Conservation (phyloP, 2,329 filamentous ascomycete species). For the Chaetomium sp. region DNA sequence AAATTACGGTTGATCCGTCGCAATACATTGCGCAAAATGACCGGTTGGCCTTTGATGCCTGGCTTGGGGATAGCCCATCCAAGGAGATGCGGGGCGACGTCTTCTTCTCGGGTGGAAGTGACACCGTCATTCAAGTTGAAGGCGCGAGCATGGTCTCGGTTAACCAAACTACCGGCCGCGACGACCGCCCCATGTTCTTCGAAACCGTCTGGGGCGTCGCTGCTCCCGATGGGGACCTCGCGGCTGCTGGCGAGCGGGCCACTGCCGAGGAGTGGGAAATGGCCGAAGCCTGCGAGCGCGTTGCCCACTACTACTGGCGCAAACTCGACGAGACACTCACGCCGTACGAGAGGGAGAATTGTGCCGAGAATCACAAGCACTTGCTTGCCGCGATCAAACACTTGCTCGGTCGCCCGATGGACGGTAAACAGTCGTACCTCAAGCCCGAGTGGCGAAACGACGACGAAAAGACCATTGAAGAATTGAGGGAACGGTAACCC, state of each 20-base stretch:
- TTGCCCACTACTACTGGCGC: slow-evolving; percentile 4
- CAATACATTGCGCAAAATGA: neutral
- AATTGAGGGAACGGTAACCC: neutral
- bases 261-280: neutral
- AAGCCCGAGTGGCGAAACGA: slow-evolving; percentile 1
- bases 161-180: neutral
- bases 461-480: neutral
- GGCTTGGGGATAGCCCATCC: neutral
- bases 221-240: neutral
- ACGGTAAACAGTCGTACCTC: neutral
- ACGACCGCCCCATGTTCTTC: neutral
- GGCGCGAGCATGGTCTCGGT: neutral
- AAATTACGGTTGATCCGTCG: neutral
- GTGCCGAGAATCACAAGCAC: neutral
- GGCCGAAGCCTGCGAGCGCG: neutral
- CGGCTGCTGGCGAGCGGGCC: neutral
- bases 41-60: neutral
- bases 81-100: neutral
- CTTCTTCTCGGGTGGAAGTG: neutral
- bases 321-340: neutral
- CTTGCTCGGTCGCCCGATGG: neutral
- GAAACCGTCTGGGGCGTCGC: neutral
- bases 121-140: no score
- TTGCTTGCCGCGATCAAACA: neutral
- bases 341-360: neutral